Conservation (phyloP, 768 basidiomycete species). For the Boletellus emodensis region DNA sequence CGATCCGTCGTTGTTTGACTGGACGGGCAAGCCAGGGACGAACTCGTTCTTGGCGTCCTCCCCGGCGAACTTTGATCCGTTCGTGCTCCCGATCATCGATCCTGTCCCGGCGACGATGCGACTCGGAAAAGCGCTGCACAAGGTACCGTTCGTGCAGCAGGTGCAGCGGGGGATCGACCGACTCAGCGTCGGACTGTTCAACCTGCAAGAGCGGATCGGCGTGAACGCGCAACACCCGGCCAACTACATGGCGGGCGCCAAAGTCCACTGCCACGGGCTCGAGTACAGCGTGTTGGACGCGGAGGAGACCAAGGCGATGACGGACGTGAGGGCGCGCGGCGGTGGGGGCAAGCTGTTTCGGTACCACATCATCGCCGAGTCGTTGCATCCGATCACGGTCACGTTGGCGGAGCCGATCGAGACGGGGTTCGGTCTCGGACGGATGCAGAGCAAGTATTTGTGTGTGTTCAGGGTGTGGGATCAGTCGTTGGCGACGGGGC, state of each 20-base stretch:
- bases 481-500: conserved; percentile 12
- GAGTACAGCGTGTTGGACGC: conserved; percentile 16
- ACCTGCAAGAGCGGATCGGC: conserved; percentile 16
- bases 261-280: conserved; percentile 20
- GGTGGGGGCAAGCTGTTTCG: conserved; percentile 3
- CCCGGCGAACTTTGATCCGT: conserved; percentile 23
- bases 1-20: conserved; percentile 24
- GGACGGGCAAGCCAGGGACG: conserved; percentile 14
- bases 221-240: conserved; percentile 20
- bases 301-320: conserved; percentile 15
- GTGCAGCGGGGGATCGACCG: conserved; percentile 13
- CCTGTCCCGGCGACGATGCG: conserved; percentile 16
- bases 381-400: conserved; percentile 18
- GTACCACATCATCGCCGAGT: conserved; percentile 15
- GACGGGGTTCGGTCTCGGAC: conserved; percentile 16
- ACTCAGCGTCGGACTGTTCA: conserved; percentile 15
- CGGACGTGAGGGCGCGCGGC: background rate
- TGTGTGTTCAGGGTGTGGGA: conserved; percentile 23
- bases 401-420: conserved; percentile 19
- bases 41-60: conserved; percentile 19
- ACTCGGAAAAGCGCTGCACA: conserved; percentile 2
- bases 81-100: conserved; percentile 11
- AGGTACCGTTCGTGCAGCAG: conserved; percentile 10
- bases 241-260: conserved; percentile 17
- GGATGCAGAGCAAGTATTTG: conserved; percentile 11